phyloP scores from a whole-genome alignment of 1,139 yeast genomes.

The Zygosaccharomyces sapae region DNA sequence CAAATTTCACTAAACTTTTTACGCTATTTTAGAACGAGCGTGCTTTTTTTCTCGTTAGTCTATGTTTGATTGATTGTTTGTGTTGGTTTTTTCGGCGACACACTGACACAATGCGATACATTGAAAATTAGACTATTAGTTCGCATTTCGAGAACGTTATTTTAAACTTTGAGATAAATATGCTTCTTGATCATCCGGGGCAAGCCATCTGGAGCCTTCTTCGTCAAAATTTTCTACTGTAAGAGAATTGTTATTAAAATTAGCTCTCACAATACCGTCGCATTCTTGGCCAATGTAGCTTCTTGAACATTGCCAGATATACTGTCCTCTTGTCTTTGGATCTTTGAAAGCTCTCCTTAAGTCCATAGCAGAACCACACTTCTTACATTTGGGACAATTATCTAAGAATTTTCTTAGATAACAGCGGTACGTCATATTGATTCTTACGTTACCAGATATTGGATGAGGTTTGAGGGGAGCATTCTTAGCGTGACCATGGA shows the following conservation, averaged over 20 bases:
- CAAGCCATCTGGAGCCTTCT: conserved; percentile 39
- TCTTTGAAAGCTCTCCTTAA: conserved; percentile 46
- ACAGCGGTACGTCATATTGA: conserved; percentile 62
- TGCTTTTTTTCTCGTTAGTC: not conserved
- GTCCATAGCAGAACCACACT: conserved; percentile 45
- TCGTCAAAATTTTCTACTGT: conserved; percentile 30
- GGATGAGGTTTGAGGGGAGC: conserved; percentile 41
- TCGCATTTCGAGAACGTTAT: not conserved
- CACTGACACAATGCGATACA: not conserved
- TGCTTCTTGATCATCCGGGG: conserved; percentile 35
- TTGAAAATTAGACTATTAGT: no score
- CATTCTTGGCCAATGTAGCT: conserved; percentile 42
- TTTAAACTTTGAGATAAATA: conserved; percentile 9
- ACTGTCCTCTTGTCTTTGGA: conserved; percentile 44
- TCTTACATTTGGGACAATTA: conserved; percentile 48
- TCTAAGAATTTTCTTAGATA: conserved; percentile 37
- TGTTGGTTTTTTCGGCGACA: not conserved
- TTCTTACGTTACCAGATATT: conserved; percentile 47
- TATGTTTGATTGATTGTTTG: no score
- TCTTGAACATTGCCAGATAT: conserved; percentile 51
- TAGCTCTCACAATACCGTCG: conserved; percentile 47
- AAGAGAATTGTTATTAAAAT: conserved; percentile 38
- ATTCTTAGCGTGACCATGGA: conserved; percentile 41
- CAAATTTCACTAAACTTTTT: not conserved
- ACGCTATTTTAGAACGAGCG: not conserved